phyloP scores from a whole-genome alignment of 495 filamentous ascomycete species.

The Aspergillus haitiensis region DNA sequence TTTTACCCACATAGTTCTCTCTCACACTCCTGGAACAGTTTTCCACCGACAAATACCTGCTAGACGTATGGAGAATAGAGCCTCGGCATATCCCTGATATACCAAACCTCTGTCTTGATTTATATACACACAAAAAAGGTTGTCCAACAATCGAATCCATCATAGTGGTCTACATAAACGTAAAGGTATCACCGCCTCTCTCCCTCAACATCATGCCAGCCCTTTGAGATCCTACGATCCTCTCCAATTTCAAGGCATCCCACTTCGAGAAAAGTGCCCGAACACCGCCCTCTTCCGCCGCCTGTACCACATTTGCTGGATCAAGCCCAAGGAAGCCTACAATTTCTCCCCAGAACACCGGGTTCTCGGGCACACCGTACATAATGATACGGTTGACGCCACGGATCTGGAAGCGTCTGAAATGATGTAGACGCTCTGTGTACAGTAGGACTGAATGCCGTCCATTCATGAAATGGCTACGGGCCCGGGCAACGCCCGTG shows the following conservation, averaged over 20 bases:
- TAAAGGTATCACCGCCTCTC: slow-evolving; percentile 83
- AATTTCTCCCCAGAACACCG: slow-evolving; percentile 83
- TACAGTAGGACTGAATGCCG: slow-evolving; percentile 83
- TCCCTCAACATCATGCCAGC: slow-evolving; percentile 69
- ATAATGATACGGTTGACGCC: slow-evolving; percentile 79
- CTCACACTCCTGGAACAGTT: too few relatives aligned
- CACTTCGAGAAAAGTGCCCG: slow-evolving; percentile 81
- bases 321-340: slow-evolving; percentile 64
- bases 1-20: too few relatives aligned
- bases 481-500: slow-evolving; percentile 73
- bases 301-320: slow-evolving; percentile 40
- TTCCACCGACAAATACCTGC: too few relatives aligned
- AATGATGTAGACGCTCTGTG: slow-evolving; percentile 92
- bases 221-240: slow-evolving; percentile 78
- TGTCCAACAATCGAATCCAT: too few relatives aligned
- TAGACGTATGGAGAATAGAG: too few relatives aligned
- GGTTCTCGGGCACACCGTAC: slow-evolving; percentile 88
- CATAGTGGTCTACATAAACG: slow-evolving; percentile 38
- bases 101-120: background rate
- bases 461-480: slow-evolving; percentile 83
- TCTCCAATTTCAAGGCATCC: slow-evolving; percentile 84
- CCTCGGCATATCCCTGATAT: too few relatives aligned
- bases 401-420: slow-evolving; percentile 74
- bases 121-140: slow-evolving; percentile 2
- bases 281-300: slow-evolving; percentile 49